Percentiles rank a stretch among this genome's conserved stretches.
Evolutionary conservation across 2,329 filamentous ascomycete species (phyloP).

Genomic region (Ascochyta fabae): DNA sequence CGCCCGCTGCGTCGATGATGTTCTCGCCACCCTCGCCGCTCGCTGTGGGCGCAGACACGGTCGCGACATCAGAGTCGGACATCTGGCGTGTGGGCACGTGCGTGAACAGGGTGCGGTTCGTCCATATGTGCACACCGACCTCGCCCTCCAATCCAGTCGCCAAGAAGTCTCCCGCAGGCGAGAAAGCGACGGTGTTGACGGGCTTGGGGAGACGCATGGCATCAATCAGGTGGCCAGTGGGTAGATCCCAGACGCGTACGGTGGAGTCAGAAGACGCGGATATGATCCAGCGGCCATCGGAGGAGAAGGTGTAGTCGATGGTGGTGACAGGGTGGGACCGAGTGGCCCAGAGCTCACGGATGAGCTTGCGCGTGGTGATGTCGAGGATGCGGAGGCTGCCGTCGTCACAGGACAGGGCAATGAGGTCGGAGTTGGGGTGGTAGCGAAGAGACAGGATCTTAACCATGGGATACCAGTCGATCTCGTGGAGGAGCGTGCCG

Average conservation of each 20-base stretch:
- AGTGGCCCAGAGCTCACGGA: constrained; percentile 81
- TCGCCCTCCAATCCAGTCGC: constrained; percentile 83
- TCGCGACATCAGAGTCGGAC: constrained; percentile 73
- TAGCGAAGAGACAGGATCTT: constrained; percentile 79
- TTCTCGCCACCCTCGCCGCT: constrained; percentile 83
- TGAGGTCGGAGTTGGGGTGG: constrained; percentile 80
- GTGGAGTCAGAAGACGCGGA: constrained; percentile 82
- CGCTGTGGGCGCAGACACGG: constrained; percentile 72
- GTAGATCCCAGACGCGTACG: constrained; percentile 90
- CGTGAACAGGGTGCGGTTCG: constrained; percentile 88
- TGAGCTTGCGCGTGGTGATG: constrained; percentile 85
- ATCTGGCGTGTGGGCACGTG: constrained; percentile 88
- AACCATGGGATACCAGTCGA: constrained; percentile 82
- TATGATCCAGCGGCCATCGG: constrained; percentile 91
- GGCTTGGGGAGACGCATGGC: constrained; percentile 80
- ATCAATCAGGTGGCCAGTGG: constrained; percentile 94
- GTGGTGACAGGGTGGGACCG: constrained; percentile 54
- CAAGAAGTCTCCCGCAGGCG: constrained; percentile 89
- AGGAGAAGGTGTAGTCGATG: constrained; percentile 72
- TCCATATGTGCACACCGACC: constrained; percentile 94
- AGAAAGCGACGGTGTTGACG: constrained; percentile 87
- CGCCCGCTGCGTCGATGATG: constrained; percentile 77
- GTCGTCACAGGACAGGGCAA: constrained; percentile 90
- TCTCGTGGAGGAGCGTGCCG: constrained; percentile 77
- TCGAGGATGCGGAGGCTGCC: constrained; percentile 87